Conservation (phyloP, 495 filamentous ascomycete species). For the Talaromyces nanjingensis region DNA sequence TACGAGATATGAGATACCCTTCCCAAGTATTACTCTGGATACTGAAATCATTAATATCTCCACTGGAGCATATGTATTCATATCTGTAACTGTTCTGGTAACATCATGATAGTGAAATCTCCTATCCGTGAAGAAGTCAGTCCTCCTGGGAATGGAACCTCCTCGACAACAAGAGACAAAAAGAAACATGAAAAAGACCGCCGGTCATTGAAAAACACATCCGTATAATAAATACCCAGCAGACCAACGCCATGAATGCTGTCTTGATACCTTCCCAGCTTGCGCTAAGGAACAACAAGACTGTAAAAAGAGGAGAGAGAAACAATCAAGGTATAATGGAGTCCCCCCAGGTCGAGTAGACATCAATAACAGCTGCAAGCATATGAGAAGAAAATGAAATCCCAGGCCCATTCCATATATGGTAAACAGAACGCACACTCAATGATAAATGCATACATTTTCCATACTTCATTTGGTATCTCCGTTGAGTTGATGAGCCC, state of each 20-base stretch:
- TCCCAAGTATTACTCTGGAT: background rate
- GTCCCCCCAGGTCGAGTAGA: background rate
- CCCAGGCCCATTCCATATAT: background rate
- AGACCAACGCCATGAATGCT: constrained; percentile 8
- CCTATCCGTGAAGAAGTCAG: background rate
- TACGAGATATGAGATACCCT: background rate
- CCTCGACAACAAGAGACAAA: background rate
- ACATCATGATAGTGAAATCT: constrained; percentile 1
- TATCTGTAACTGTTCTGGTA: constrained; percentile 1
- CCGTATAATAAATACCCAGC: background rate
- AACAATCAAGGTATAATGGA: background rate
- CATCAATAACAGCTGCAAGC: constrained; percentile 12
- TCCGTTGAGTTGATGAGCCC: background rate
- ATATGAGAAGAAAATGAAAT: constrained; percentile 1
- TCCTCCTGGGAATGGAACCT: background rate
- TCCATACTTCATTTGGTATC: constrained; percentile 11
- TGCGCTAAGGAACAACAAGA: background rate
- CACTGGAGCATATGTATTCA: background rate
- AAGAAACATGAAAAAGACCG: background rate
- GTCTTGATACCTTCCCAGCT: background rate
- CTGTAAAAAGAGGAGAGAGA: background rate
- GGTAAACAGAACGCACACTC: constrained; percentile 1
- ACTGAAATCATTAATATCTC: background rate
- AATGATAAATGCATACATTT: constrained; percentile 12
- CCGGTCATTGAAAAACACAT: background rate